Base-by-base conservation (phyloP, 2,329 filamentous ascomycete genomes). In the Penicillium sp. region DNA sequence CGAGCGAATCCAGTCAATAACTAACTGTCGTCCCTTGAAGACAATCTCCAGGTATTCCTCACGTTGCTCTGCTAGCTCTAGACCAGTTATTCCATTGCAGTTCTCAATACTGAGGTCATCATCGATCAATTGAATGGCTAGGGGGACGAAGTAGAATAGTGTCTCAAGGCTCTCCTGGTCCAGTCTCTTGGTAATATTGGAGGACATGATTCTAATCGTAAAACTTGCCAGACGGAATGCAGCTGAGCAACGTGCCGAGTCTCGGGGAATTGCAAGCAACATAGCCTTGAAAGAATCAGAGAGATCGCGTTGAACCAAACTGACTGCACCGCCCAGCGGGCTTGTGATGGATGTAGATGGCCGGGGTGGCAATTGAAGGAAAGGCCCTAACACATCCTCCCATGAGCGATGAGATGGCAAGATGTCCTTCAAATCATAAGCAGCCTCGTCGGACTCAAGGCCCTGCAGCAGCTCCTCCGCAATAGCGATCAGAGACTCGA, bases 221-320 rank as follows among this genome's bases (percentile, higher is more conserved):
- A 91, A 96, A 45, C 87, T 78, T 1, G 87, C 84, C 75, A 95
- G 88, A 50, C 93, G 81, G 13, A 89, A 82, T 1, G 90, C 84
- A 49, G 88, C 77, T 2, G 90, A 90, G 29, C 85, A 83, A 0
- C 88, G 88, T 58, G 83, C 81, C 4, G 80, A 76, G 66, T 96
- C 91, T 41, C 86, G 79, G 29, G 74, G 66, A 15, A 81, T 69
- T 56, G 23, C 71, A 42, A 62, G 64, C 52, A 59, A 56, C 6
- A 62, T 57, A 55, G 42, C 53, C 59, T 24, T 65, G 53, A 65
- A 52, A 38, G 56, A 45, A 18, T 67, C 52, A 48, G 65, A 52
- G 58, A 71, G 23, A 4, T 67, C 56, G 38, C 59, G 59, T 10
- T 74, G 67, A 0, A 87, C 77, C 3, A 96, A 73, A 58, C 87